phyloP scores from a whole-genome alignment of 2,329 filamentous ascomycete species.

The Xylogone sp. region DNA sequence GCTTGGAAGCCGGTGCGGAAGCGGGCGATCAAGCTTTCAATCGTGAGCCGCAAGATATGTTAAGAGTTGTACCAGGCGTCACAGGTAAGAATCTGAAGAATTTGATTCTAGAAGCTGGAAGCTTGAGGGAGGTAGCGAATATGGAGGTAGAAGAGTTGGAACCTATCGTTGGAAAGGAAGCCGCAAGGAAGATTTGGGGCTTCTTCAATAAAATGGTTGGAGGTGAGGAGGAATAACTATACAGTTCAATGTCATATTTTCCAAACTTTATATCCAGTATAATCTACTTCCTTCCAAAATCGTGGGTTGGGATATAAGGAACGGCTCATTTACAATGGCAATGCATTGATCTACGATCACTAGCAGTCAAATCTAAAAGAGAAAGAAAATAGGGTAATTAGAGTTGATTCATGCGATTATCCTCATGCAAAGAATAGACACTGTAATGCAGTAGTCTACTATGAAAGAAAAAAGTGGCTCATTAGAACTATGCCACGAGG shows the following conservation, averaged over 20 bases:
- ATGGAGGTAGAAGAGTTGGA: constrained; percentile 72
- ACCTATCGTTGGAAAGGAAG: constrained; percentile 71
- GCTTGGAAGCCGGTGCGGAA: constrained; percentile 62
- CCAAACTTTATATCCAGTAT: not conserved
- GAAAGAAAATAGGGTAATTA: not conserved
- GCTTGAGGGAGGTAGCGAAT: constrained; percentile 79
- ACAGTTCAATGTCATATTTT: constrained; percentile 1
- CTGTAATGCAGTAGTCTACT: not conserved
- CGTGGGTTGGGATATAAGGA: not conserved
- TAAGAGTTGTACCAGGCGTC: constrained; percentile 79
- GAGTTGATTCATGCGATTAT: not conserved
- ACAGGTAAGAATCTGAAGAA: constrained; percentile 73
- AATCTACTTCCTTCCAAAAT: no score
- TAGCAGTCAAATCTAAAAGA: not conserved
- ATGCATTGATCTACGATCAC: no score
- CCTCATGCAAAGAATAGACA: not conserved
- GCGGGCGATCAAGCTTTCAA: constrained; percentile 73
- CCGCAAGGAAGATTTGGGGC: constrained; percentile 68
- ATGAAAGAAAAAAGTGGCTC: not conserved
- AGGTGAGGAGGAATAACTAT: constrained; percentile 2
- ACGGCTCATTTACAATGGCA: no score
- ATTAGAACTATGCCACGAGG: not conserved
- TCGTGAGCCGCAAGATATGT: constrained; percentile 84
- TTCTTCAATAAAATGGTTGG: constrained; percentile 64
- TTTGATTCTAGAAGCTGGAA: constrained; percentile 69